Base-by-base conservation (phyloP, 306 rosid species). In the Prinsepia uniflora region DNA sequence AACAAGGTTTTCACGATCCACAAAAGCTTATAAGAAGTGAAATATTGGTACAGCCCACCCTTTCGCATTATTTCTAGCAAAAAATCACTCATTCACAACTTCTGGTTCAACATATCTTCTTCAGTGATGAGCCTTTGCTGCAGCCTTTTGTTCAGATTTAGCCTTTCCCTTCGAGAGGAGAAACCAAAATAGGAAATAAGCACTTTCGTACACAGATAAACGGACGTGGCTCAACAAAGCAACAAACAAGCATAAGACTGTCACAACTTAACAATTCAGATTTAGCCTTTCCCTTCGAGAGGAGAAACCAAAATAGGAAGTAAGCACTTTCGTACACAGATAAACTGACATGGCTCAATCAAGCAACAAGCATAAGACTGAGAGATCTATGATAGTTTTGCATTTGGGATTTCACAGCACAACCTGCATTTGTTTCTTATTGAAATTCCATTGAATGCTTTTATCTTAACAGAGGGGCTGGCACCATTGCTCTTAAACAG, bases 261-360 rank as follows among this genome's bases (percentile, higher is more conserved):
- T 34, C 42, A 10, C 66, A 22, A 14, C 40, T 12, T 13, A 19
- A 42, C 17, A 19, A 5, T 53, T 52, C 57, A 52, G 89, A 88
- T 72, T 90, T 90, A 6, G 96, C 96, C 84, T 93, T 88, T 49
- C 94, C 90, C 97, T 90, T 67, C 42, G 90, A 62, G 66, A 63
- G 53, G 59, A 69, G 15, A 34, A 70, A 49, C 60, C 10, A 55
- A 18, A 12, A 75, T 6, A 73, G 67, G 52, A 75, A 50, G 40
- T 64, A 34, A 72, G 58, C 65, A 65, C 15, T 24, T 24, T 19
- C 10, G 45, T 8, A 18, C 43, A 50, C 61, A 50, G 44, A 8
- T 7, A 6, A 10, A 20, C 36, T 0, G 34, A 10, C 44, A 36
- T 11, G 49, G 45, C 14, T 20, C 14, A 10, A 72, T 36, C 12